These are phyloP conservation scores for Bipolaris oryzae DNA, from an alignment of 2,329 filamentous ascomycete genomes.

Conservation along the genomic window DNA sequence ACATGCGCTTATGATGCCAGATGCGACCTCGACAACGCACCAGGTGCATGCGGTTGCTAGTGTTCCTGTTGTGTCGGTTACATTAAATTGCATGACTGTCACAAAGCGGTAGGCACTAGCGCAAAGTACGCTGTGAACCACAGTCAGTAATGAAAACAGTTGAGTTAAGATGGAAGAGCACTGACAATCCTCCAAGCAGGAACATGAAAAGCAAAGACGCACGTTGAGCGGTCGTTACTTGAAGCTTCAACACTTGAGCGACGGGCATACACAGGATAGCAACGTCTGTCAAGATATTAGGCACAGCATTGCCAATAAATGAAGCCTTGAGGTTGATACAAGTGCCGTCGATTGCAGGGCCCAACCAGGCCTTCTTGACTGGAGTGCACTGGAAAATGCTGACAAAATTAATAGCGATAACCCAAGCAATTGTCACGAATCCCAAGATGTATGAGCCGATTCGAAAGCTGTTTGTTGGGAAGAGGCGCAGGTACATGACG, in stretches of 20 bases:
- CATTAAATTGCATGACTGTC: too few species aligned
- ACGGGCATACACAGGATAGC: conserved; percentile 57
- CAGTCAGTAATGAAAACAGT: too few species aligned
- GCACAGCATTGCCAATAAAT: conserved; percentile 58
- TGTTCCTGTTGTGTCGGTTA: too few species aligned
- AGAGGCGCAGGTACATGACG: conserved; percentile 61
- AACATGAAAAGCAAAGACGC: conserved; percentile 55
- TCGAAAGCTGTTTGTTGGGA: conserved; percentile 54
- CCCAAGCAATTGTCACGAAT: conserved; percentile 55
- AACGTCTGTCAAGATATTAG: conserved; percentile 56
- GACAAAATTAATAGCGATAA: conserved; percentile 56
- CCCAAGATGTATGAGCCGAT: conserved; percentile 52
- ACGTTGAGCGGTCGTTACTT: conserved; percentile 53
- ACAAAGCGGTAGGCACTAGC: too few species aligned
- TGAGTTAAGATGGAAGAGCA: too few species aligned
- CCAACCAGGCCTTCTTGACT: conserved; percentile 57
- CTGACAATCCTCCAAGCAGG: too few species aligned
- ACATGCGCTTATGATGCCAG: conserved; percentile 23
- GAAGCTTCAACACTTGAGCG: conserved; percentile 54
- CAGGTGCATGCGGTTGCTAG: too few species aligned
- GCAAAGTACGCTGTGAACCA: too few species aligned
- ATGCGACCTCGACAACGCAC: conserved; percentile 21
- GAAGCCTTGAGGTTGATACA: conserved; percentile 59
- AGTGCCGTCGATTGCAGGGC: conserved; percentile 49
- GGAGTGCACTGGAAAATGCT: conserved; percentile 61